These are phyloP conservation scores for Huntiella decipiens DNA, from an alignment of 2,329 filamentous ascomycete species.

Conservation along the genomic window DNA sequence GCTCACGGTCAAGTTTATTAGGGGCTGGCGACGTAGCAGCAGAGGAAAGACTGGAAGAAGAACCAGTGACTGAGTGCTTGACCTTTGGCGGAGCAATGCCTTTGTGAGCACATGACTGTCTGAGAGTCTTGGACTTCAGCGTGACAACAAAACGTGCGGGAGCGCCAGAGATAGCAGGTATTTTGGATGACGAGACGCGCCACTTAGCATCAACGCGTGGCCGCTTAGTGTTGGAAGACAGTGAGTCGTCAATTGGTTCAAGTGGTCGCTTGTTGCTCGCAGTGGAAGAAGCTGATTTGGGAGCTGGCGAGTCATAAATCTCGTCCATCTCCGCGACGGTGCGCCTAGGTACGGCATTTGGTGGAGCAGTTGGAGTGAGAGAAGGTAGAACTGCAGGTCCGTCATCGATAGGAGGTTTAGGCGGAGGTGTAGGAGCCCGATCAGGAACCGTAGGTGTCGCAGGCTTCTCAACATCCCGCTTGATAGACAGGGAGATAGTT, in stretches of 20 bases:
- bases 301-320: constrained; percentile 2
- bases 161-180: neutral
- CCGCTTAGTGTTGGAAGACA: constrained; percentile 3
- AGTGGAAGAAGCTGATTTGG: neutral
- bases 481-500: constrained; percentile 10
- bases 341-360: neutral
- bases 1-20: constrained; percentile 9
- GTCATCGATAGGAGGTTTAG: too few relatives aligned
- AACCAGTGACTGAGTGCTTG: neutral
- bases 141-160: constrained; percentile 6
- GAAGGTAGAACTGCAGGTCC: too few relatives aligned
- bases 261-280: constrained; percentile 8
- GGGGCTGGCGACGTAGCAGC: constrained; percentile 6
- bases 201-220: constrained; percentile 7
- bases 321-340: constrained; percentile 3
- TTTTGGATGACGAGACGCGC: neutral
- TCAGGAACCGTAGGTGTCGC: neutral
- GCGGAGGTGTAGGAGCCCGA: neutral
- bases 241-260: neutral
- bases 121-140: constrained; percentile 8
- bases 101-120: constrained; percentile 9
- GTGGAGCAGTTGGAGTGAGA: neutral
- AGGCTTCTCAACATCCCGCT: constrained; percentile 9
- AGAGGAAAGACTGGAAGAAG: constrained; percentile 4
- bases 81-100: constrained; percentile 5